phyloP scores from a whole-genome alignment of 495 filamentous ascomycete species.

The Neurospora sp. region DNA sequence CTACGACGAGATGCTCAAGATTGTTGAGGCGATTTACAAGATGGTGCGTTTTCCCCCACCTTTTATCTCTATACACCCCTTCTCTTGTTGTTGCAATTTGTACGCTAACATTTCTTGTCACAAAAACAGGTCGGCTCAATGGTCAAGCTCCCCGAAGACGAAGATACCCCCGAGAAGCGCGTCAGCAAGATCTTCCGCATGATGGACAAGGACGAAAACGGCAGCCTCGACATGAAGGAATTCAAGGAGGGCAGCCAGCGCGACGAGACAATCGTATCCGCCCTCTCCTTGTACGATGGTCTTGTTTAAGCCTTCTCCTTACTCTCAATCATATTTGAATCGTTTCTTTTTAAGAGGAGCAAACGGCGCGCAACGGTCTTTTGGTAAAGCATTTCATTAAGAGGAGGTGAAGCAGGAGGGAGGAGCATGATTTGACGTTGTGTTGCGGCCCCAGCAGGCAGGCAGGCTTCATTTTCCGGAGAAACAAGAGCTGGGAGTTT shows the following conservation, averaged over 20 bases:
- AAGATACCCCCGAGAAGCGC: conserved; percentile 97
- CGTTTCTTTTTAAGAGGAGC: not conserved
- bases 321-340: not conserved
- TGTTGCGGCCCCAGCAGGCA: not conserved
- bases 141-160: conserved; percentile 97
- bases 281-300: conserved; percentile 91
- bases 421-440: not conserved
- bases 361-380: not conserved
- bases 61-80: not conserved
- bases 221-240: conserved; percentile 84
- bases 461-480: not conserved
- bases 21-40: conserved; percentile 99
- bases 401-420: not conserved
- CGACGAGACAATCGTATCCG: conserved; percentile 98
- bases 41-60: conserved; percentile 54
- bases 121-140: conserved; percentile 78
- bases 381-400: not conserved
- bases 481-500: not conserved
- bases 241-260: conserved; percentile 99
- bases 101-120: conserved; percentile 7
- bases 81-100: not conserved
- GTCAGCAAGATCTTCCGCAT: conserved; percentile 97
- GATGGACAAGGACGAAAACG: conserved; percentile 99
- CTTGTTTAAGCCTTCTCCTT: conserved; percentile 52
- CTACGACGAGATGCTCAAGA: conserved; percentile 97